phyloP scores from a whole-genome alignment of 2,329 filamentous ascomycete species.

The Colletotrichum tamarilloi region DNA sequence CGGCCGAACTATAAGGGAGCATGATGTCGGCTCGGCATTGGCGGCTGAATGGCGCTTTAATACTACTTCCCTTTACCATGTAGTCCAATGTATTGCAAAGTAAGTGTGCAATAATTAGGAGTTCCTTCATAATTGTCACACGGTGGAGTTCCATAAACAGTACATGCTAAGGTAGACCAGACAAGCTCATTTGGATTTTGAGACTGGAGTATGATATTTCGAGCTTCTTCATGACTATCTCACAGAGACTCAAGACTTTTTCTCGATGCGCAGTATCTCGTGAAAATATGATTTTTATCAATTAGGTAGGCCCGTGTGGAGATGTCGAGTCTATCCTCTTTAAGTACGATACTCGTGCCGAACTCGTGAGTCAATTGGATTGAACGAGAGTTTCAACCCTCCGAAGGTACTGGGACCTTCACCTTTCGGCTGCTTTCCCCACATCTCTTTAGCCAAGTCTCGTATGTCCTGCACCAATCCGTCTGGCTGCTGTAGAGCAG shows the following conservation, averaged over 20 bases:
- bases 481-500: slow-evolving; percentile 34
- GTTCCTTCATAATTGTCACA: too few species aligned
- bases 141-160: neutral
- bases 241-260: neutral
- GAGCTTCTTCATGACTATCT: neutral
- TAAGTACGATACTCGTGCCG: slow-evolving; percentile 4
- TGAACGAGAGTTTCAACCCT: neutral
- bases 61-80: neutral
- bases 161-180: neutral
- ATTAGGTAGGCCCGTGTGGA: neutral
- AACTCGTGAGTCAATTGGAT: neutral
- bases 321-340: neutral
- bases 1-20: neutral
- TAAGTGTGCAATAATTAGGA: too few species aligned
- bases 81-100: too few species aligned
- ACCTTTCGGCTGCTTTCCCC: neutral
- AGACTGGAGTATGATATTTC: neutral
- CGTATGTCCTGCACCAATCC: slow-evolving; percentile 21
- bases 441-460: slow-evolving; percentile 5
- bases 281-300: neutral
- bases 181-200: neutral
- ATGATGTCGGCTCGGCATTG: neutral
- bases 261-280: neutral
- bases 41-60: neutral
- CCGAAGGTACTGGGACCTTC: neutral